Evolutionary conservation across 1,139 yeast genomes (phyloP), one percentile per base, ranked within the genome.

Genomic region (Eremothecium coryli): DNA sequence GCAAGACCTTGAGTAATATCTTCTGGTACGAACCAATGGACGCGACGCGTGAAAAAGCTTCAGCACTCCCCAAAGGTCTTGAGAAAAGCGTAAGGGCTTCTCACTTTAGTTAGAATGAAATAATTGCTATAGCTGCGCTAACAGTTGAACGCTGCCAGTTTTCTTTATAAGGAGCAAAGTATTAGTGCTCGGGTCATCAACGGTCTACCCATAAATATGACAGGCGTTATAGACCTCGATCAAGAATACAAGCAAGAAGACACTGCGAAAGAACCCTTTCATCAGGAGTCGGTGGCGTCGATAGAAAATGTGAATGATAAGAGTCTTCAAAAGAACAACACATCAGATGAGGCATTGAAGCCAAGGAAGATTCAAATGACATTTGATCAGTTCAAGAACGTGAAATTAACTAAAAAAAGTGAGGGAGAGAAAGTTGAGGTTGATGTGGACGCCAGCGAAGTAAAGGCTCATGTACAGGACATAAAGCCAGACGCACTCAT

Each of bases 351-450:
- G n/a, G n/a, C n/a, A n/a, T n/a, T n/a, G n/a, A n/a, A n/a, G n/a
- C n/a, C 14, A 10, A n/a, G 22, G 13, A 27, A 27, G 14, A 22
- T 27, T 3, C 52, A 48, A 29, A 34, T 43, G 43, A 46, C 48
- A 1, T 43, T 48, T 35, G 41, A 39, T 26, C 51, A 48, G 38
- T 48, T 47, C 31, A 39, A 39, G 13, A 41, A 36, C 21, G 38
- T 47, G 9, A 39, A 34, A 24, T 36, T 44, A 2, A 21, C 31
- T 3, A 29, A 33, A 13, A 22, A 13, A 18, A 4, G 22, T 11
- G 22, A 9, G 9, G 20, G 22, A 4, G 26, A 23, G 10, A 14
- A 11, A 12, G 8, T 20, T 7, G n/a, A n/a, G n/a, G n/a, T n/a
- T n/a, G n/a, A n/a, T n/a, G n/a, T n/a, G n/a, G n/a, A n/a, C n/a